Conservation (phyloP, 2,329 filamentous ascomycete species). For the Apiospora aurea region DNA sequence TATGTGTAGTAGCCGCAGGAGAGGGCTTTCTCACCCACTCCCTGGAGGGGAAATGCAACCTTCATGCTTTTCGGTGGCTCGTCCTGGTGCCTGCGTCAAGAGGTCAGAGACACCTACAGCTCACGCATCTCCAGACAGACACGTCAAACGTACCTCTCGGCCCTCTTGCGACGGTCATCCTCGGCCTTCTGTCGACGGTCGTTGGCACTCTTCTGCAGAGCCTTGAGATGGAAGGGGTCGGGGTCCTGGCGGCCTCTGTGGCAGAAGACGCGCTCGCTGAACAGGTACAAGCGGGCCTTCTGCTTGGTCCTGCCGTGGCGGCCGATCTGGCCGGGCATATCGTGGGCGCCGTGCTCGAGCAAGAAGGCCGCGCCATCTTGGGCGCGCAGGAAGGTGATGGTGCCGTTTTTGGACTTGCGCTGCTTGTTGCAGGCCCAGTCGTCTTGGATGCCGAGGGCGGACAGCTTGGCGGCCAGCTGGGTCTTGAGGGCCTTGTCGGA, state of each 20-base stretch:
- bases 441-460: slow-evolving; percentile 49
- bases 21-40: slow-evolving; percentile 34
- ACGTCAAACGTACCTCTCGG: not conserved
- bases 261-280: slow-evolving; percentile 42
- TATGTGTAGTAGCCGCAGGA: slow-evolving; percentile 59
- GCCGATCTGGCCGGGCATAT: slow-evolving; percentile 19
- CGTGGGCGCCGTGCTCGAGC: slow-evolving; percentile 30
- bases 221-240: slow-evolving; percentile 45
- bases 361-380: slow-evolving; percentile 54
- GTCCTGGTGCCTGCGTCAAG: not conserved
- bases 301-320: slow-evolving; percentile 26
- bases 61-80: slow-evolving; percentile 26
- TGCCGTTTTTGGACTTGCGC: slow-evolving; percentile 43
- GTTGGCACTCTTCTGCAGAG: slow-evolving; percentile 43
- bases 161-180: slow-evolving; percentile 34
- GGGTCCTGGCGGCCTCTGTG: slow-evolving; percentile 44
- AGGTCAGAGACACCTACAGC: not conserved
- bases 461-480: slow-evolving; percentile 51
- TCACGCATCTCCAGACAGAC: not conserved
- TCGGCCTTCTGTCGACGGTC: slow-evolving; percentile 35
- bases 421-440: slow-evolving; percentile 54
- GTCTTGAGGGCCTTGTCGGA: slow-evolving; percentile 45
- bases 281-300: slow-evolving; percentile 39
- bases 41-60: slow-evolving; percentile 31
- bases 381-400: slow-evolving; percentile 51